Percentiles rank a stretch among this genome's conserved stretches.
These are phyloP conservation scores for Vigna radiata DNA, from an alignment of 306 rosid species.

Conservation along the genomic window DNA sequence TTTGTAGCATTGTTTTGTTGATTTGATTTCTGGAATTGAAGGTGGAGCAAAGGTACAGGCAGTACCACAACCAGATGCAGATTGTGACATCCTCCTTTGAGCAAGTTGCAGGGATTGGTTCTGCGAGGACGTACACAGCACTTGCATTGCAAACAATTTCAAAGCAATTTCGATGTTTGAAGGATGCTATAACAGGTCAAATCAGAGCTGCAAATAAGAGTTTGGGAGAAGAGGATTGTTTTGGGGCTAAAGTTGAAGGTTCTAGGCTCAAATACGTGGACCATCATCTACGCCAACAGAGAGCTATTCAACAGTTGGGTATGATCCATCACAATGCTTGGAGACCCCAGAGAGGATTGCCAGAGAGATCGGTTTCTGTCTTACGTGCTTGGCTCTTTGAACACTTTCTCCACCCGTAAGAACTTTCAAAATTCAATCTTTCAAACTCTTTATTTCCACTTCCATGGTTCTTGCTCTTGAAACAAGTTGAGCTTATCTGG, in stretches of 20 bases:
- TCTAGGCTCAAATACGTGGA: slow-evolving; percentile 90
- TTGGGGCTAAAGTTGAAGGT: slow-evolving; percentile 77
- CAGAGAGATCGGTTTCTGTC: slow-evolving; percentile 94
- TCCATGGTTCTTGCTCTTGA: slow-evolving; percentile 22
- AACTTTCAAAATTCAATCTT: background rate
- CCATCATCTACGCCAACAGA: slow-evolving; percentile 86
- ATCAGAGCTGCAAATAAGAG: slow-evolving; percentile 74
- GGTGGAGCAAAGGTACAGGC: slow-evolving; percentile 98
- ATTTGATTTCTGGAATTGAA: background rate
- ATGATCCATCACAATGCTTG: slow-evolving; percentile 99
- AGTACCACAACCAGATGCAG: slow-evolving; percentile 92
- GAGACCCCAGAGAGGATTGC: slow-evolving; percentile 99
- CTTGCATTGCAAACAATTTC: slow-evolving; percentile 93
- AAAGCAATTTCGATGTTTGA: slow-evolving; percentile 88
- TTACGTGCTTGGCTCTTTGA: slow-evolving; percentile 99
- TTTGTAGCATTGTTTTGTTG: background rate
- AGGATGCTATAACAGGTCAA: slow-evolving; percentile 83
- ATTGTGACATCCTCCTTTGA: slow-evolving; percentile 80
- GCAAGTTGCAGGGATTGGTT: slow-evolving; percentile 81
- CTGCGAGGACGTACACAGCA: slow-evolving; percentile 88
- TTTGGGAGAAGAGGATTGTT: slow-evolving; percentile 88
- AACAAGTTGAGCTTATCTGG: slow-evolving; percentile 3
- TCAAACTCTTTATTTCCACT: background rate
- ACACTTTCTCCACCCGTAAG: slow-evolving; percentile 99
- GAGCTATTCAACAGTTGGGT: slow-evolving; percentile 96